These are phyloP conservation scores for Suillus variegatus DNA, from an alignment of 768 basidiomycete genomes.

Conservation along the genomic window DNA sequence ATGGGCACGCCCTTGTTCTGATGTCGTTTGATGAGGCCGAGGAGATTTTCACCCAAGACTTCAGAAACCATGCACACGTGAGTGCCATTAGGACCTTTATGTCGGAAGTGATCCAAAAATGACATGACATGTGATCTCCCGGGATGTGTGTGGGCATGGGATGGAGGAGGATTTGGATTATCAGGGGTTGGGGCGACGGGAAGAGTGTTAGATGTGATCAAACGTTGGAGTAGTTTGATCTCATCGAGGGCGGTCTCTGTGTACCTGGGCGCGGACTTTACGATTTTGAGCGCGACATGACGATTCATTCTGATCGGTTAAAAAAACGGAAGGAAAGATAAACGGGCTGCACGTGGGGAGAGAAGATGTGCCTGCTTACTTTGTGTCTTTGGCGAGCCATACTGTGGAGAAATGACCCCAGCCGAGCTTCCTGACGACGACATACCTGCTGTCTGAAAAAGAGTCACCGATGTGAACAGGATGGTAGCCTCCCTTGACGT, in stretches of 20 bases:
- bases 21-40: conserved; percentile 96
- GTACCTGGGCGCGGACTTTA: conserved; percentile 95
- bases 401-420: conserved; percentile 96
- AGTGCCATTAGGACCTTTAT: conserved; percentile 93
- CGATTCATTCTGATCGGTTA: conserved; percentile 70
- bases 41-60: conserved; percentile 94
- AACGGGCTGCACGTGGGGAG: conserved; percentile 4
- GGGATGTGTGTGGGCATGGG: conserved; percentile 73
- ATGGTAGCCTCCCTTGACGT: conserved; percentile 80
- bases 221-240: conserved; percentile 95
- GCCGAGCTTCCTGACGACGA: conserved; percentile 92
- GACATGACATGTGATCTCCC: conserved; percentile 95
- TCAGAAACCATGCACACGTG: conserved; percentile 99
- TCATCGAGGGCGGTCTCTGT: conserved; percentile 99
- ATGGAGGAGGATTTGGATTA: conserved; percentile 50
- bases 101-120: conserved; percentile 96
- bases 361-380: conserved; percentile 48
- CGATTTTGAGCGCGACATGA: conserved; percentile 98
- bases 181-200: conserved; percentile 47
- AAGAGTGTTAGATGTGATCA: conserved; percentile 80
- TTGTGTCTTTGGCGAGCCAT: conserved; percentile 83
- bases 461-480: conserved; percentile 94
- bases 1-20: conserved; percentile 98
- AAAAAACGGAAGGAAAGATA: conserved; percentile 18
- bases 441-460: conserved; percentile 85